These are phyloP conservation scores for Bolboschoenoplectus hybrid DNA, from an alignment of 202 grass and related monocot genomes.

Conservation along the genomic window DNA sequence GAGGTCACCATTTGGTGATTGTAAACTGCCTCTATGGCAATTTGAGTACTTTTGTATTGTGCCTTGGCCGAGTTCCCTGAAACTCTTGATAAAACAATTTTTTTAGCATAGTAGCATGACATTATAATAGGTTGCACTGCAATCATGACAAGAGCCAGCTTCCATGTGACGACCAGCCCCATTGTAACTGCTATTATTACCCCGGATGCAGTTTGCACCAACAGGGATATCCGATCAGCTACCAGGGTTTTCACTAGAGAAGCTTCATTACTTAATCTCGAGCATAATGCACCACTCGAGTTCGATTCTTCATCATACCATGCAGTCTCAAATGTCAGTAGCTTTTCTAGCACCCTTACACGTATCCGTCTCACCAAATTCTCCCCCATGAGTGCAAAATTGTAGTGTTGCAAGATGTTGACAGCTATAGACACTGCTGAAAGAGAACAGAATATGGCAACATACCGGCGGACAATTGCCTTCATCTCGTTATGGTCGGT, in stretches of 20 bases:
- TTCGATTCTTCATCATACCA: conserved; percentile 97
- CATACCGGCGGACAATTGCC: conserved; percentile 69
- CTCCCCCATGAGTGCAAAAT: conserved; percentile 93
- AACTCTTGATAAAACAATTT: conserved; percentile 87
- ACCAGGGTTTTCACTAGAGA: conserved; percentile 95
- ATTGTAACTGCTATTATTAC: conserved; percentile 85
- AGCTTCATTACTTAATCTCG: conserved; percentile 77
- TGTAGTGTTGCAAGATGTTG: conserved; percentile 91
- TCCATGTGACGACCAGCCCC: conserved; percentile 90
- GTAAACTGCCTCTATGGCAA: conserved; percentile 92
- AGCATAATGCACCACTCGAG: conserved; percentile 84
- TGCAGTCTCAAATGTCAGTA: conserved; percentile 90
- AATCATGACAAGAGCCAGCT: conserved; percentile 99
- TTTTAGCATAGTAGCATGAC: conserved; percentile 91
- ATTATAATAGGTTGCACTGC: conserved; percentile 88
- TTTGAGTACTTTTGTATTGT: conserved; percentile 91
- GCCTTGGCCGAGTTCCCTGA: conserved; percentile 86
- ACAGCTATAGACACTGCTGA: conserved; percentile 73
- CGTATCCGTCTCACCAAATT: conserved; percentile 87
- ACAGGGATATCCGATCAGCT: conserved; percentile 88
- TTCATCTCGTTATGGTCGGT: conserved; percentile 77
- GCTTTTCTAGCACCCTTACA: conserved; percentile 80
- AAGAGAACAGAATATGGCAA: conserved; percentile 85
- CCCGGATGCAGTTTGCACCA: conserved; percentile 89
- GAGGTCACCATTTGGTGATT: conserved; percentile 99